A percentile compares a stretch with the other conserved stretches of the same genome.
These are phyloP conservation scores for Clavispora vitiphila DNA, from an alignment of 805 yeast genomes.

Conservation along the genomic window DNA sequence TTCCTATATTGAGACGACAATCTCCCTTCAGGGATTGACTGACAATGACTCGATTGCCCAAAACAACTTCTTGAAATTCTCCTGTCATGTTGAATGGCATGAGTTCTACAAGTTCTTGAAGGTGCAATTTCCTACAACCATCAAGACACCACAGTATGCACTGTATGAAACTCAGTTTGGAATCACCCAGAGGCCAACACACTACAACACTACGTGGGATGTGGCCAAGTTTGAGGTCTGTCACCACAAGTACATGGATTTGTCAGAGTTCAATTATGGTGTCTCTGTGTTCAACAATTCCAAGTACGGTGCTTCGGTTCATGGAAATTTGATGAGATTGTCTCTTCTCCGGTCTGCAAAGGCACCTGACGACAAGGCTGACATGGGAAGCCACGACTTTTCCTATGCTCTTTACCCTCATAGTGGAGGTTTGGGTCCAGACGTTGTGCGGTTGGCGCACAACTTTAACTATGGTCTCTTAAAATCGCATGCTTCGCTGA, in stretches of 20 bases:
- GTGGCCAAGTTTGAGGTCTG: slow-evolving; percentile 95
- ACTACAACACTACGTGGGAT: slow-evolving; percentile 94
- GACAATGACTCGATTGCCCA: slow-evolving; percentile 29
- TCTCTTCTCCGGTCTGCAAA: slow-evolving; percentile 87
- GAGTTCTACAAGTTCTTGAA: slow-evolving; percentile 84
- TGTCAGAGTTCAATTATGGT: slow-evolving; percentile 82
- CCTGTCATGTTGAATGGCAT: slow-evolving; percentile 69
- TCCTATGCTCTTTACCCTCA: slow-evolving; percentile 86
- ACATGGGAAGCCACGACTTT: slow-evolving; percentile 83
- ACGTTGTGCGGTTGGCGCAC: slow-evolving; percentile 69
- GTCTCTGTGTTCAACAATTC: slow-evolving; percentile 77
- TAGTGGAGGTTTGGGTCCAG: slow-evolving; percentile 54
- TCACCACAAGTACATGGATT: slow-evolving; percentile 90
- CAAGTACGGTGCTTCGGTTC: slow-evolving; percentile 90
- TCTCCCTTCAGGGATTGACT: slow-evolving; percentile 61
- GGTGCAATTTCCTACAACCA: slow-evolving; percentile 90
- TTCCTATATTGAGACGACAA: slow-evolving; percentile 60
- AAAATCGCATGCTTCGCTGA: slow-evolving; percentile 12
- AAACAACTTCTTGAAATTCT: slow-evolving; percentile 34
- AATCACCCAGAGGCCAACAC: slow-evolving; percentile 85
- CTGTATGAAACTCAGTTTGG: slow-evolving; percentile 95
- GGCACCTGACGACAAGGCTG: slow-evolving; percentile 92
- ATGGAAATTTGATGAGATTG: slow-evolving; percentile 86
- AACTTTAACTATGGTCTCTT: slow-evolving; percentile 63
- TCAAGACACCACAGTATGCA: slow-evolving; percentile 64